These are phyloP conservation scores for Trypanosoma cruzi DNA, from an alignment of 208 protist species.

Conservation along the genomic window DNA sequence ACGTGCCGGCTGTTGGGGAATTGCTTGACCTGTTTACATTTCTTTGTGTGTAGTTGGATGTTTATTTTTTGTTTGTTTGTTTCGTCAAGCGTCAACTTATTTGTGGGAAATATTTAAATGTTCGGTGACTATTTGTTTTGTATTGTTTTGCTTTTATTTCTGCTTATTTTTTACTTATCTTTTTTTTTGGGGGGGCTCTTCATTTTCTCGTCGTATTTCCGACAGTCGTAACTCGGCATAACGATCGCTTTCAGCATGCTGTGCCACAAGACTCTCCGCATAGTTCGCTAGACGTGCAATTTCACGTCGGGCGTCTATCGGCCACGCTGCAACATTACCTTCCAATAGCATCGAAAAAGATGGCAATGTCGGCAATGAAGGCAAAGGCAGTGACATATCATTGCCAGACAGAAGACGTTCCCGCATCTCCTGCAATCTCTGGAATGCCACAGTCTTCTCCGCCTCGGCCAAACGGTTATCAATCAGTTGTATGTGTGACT, in stretches of 20 bases:
- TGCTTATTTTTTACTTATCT: conserved; percentile 2
- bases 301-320: conserved; percentile 42
- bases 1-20: background rate
- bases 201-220: conserved; percentile 46
- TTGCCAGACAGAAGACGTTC: conserved; percentile 1
- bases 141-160: background rate
- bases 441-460: conserved; percentile 47
- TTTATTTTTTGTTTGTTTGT: too few species aligned
- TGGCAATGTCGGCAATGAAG: background rate
- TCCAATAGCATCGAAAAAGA: conserved; percentile 22
- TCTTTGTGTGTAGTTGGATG: too few species aligned
- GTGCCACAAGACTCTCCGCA: conserved; percentile 46
- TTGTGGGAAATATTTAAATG: too few species aligned
- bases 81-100: too few species aligned
- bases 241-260: conserved; percentile 57
- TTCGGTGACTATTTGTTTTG: too few species aligned
- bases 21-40: background rate
- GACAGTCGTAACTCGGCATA: conserved; percentile 47
- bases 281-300: conserved; percentile 49
- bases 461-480: conserved; percentile 75
- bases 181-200: conserved; percentile 29
- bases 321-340: conserved; percentile 43
- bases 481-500: conserved; percentile 75
- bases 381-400: background rate
- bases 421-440: conserved; percentile 36